phyloP scores from a whole-genome alignment of 2,329 filamentous ascomycete species.

The Cordyceps fumosorosea region DNA sequence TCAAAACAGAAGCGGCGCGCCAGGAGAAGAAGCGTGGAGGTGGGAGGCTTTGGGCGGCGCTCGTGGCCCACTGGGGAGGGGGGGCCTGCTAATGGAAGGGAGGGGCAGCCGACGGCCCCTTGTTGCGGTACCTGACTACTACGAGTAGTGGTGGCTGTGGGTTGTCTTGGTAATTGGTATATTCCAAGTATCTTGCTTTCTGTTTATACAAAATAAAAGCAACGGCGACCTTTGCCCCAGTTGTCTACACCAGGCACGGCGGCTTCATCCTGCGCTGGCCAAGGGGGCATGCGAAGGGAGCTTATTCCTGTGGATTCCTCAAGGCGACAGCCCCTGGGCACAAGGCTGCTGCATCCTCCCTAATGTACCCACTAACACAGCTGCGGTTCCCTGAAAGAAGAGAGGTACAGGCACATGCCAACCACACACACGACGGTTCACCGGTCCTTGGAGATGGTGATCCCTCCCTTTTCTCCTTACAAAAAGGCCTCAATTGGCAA shows the following conservation, averaged over 20 bases:
- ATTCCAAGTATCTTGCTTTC: background rate
- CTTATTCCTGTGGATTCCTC: background rate
- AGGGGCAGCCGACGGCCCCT: background rate
- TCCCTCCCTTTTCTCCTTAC: background rate
- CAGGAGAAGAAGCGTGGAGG: slow-evolving; percentile 1
- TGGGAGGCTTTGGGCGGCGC: slow-evolving; percentile 1
- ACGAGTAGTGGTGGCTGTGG: background rate
- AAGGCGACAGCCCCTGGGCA: background rate
- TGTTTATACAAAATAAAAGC: background rate
- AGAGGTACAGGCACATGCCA: background rate
- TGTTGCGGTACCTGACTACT: background rate
- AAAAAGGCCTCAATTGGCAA: background rate
- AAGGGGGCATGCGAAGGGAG: background rate
- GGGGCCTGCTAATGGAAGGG: background rate
- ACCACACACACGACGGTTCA: background rate
- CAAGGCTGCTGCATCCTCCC: background rate
- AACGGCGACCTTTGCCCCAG: too few species aligned
- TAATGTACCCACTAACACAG: background rate
- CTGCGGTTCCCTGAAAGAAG: background rate
- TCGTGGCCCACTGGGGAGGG: background rate
- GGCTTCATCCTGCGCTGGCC: too few species aligned
- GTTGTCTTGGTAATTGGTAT: background rate
- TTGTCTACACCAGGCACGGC: too few species aligned
- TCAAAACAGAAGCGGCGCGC: slow-evolving; percentile 11
- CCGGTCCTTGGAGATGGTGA: background rate